phyloP scores from a whole-genome alignment of 139 green algal genomes.

The Edaphochlamys debaryana region DNA sequence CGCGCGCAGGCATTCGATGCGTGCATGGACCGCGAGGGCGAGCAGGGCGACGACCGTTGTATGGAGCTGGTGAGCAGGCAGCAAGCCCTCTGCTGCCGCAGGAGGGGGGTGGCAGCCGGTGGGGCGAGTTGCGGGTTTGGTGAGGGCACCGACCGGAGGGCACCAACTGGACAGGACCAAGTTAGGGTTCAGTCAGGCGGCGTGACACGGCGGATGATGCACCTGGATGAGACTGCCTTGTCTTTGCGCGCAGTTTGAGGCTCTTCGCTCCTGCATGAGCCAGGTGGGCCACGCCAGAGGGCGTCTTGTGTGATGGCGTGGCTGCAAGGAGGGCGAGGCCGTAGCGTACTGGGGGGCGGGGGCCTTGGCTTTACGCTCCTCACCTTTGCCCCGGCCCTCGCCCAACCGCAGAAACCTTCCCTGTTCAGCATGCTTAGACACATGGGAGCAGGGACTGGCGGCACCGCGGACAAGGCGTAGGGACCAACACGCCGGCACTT shows the following conservation, averaged over 20 bases:
- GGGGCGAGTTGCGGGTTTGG: too few species aligned
- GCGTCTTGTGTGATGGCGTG: too few species aligned
- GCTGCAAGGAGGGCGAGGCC: too few species aligned
- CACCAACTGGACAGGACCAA: not conserved
- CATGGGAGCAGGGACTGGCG: too few species aligned
- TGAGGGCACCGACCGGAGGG: too few species aligned
- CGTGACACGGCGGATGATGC: not conserved
- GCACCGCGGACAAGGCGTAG: not conserved
- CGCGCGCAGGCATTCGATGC: slow-evolving; percentile 17
- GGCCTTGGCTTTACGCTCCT: too few species aligned
- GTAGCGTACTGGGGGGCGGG: too few species aligned
- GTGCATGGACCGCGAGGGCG: slow-evolving; percentile 33
- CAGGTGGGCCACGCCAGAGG: too few species aligned
- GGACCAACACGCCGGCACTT: too few species aligned
- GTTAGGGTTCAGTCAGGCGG: not conserved
- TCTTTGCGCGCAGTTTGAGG: not conserved
- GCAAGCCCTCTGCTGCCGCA: not conserved
- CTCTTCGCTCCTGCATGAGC: not conserved
- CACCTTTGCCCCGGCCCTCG: too few species aligned
- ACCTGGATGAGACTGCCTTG: not conserved
- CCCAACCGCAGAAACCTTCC: not conserved
- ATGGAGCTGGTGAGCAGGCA: slow-evolving; percentile 21
- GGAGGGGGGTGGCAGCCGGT: not conserved
- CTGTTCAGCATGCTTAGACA: not conserved
- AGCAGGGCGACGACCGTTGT: not conserved